Base-by-base conservation (phyloP, 768 basidiomycete species). In the Exsudoporus frostii region DNA sequence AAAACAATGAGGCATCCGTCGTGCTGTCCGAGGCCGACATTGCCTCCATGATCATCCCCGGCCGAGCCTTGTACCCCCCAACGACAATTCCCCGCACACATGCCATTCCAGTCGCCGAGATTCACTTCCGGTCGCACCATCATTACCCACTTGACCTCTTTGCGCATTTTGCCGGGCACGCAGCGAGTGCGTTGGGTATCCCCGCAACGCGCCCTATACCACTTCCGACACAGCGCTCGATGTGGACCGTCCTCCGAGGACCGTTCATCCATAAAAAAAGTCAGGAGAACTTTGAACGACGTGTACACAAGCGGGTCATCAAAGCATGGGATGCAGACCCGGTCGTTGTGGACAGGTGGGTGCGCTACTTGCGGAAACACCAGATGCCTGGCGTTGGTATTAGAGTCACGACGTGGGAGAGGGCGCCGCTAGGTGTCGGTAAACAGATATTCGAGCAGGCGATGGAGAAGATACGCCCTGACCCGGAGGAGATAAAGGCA, bases 251-350 rank as follows among this genome's bases (percentile, higher is more conserved):
- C 17, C 77, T 80, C 9, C 82, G 86, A 33, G 81, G 83, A 4
- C 95, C 96, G 10, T 98, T 98, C 66, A 85, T 82, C 6, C 88
- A 95, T 70, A 98, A 98, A 66, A 97, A 96, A 72, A 75, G 81
- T 17, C 94, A 98, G 71, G 94, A 98, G 75, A 98, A 98, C 72
- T 98, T 96, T 68, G 88, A 93, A 68, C 76, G 91, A 25, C 81
- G 76, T 62, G 85, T 86, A 48, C 89, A 95, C 65, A 90, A 89
- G 65, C 81, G 95, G 11, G 80, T 81, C 36, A 83, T 98, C 72
- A 95, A 93, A 71, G 90, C 93, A 0, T 98, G 82, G 79, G 96
- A 98, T 70, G 83, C 93, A 17, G 79, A 94, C 63, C 74, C 80
- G 4, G 83, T 85, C 59, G 84, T 92, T 6, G 77, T 98, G 11